Base-by-base conservation (phyloP, 2,329 filamentous ascomycete genomes). In the Aureobasidium sp. region DNA sequence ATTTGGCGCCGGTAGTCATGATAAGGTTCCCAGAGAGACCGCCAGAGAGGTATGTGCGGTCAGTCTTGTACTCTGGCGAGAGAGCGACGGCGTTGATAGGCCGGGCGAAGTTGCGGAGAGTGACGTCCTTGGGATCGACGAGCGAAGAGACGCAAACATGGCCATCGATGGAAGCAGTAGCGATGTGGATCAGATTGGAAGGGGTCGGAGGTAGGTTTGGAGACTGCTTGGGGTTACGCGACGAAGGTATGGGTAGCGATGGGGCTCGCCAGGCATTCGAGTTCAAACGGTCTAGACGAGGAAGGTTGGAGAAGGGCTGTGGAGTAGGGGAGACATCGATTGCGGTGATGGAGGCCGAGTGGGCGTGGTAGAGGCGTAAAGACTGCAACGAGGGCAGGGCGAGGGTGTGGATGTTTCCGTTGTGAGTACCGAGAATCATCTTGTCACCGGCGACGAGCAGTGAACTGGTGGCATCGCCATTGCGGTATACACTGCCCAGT, bases 361-460 rank as follows among this genome's bases (percentile, higher is more conserved):
- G 95, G 15, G 92, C 93, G 70, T 93, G 90, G 73, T 97, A 99
- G 63, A 89, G 87, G 69, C 91, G 87, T 44, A 99, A 75, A 5
- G 88, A 79, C 66, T 93, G 86, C 71, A 97, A 88, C 6, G 86
- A 84, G 1, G 94, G 92, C 21, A 97, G 76, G 66, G 90, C 88
- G 50, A 97, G 78, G 64, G 96, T 87, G 78, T 99, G 89, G 69
- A 97, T 93, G 70, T 94, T 96, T 69, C 94, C 94, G 76, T 96
- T 96, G 74, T 99, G 93, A 36, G 94, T 97, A 66, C 93, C 94
- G 68, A 96, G 81, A 65, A 97, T 88, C 93, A 97, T 96, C 79
- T 97, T 97, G 79, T 99, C 93, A 58, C 93, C 93, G 42, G 89
- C 89, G 53, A 96, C 90, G 54, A 95, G 77, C 72, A 96, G 96